Conservation (phyloP, 2,329 filamentous ascomycete genomes). For the Stylonectria norvegica region DNA sequence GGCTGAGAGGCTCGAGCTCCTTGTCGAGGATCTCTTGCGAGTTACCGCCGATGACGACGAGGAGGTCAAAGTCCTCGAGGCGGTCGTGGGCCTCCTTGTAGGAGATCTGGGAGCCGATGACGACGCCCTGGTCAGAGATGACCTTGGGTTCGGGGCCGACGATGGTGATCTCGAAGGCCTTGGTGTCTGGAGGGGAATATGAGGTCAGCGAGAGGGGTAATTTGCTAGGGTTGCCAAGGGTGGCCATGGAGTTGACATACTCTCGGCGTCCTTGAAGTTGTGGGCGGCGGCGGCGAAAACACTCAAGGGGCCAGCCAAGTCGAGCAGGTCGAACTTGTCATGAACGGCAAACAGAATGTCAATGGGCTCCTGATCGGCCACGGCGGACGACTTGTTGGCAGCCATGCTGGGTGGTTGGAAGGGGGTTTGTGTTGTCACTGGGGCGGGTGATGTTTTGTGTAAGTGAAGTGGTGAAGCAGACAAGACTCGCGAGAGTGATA, state of each 20-base stretch:
- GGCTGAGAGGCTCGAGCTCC: constrained; percentile 64
- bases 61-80: constrained; percentile 73
- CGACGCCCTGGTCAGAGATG: constrained; percentile 60
- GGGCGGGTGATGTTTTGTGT: constrained; percentile 2
- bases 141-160: constrained; percentile 52
- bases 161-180: constrained; percentile 58
- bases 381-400: constrained; percentile 55
- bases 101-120: constrained; percentile 70
- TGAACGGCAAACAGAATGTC: constrained; percentile 60
- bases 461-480: constrained; percentile 10
- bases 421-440: constrained; percentile 15
- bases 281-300: constrained; percentile 50
- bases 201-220: constrained; percentile 25
- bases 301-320: constrained; percentile 56
- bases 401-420: constrained; percentile 46
- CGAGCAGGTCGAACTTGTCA: constrained; percentile 56
- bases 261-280: constrained; percentile 52
- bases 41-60: constrained; percentile 74
- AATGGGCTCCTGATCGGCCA: constrained; percentile 55
- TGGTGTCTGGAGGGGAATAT: constrained; percentile 40
- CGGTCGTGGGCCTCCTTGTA: constrained; percentile 74
- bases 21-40: constrained; percentile 61
- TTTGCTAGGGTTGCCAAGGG: neutral
- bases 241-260: constrained; percentile 27
- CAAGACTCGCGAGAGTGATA: constrained; percentile 8